A percentile compares a stretch with the other conserved stretches of the same genome.
Evolutionary conservation across 768 basidiomycete genomes (phyloP).

Genomic region (Pulveroboletus sp.): DNA sequence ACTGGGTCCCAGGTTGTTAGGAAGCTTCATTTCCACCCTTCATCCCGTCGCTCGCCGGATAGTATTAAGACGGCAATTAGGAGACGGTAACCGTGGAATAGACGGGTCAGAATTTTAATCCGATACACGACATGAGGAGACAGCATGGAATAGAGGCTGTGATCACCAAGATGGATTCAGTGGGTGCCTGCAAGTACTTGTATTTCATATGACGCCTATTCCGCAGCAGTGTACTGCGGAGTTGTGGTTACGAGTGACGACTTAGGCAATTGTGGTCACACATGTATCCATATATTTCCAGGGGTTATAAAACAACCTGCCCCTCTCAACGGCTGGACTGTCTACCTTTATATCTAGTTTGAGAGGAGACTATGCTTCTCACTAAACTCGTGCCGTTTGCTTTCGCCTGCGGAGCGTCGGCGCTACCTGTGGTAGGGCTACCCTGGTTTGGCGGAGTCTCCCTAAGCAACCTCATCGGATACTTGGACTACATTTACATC

Average conservation of each 20-base stretch:
- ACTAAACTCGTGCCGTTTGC: slow-evolving; percentile 6
- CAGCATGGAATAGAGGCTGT: neutral
- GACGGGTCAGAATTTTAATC: neutral
- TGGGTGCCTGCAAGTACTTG: no score
- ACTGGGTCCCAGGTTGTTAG: neutral
- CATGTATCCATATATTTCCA: neutral
- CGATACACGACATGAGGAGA: neutral
- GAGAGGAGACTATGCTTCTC: slow-evolving; percentile 16
- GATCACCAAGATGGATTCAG: no score
- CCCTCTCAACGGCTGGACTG: neutral
- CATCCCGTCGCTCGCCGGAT: neutral
- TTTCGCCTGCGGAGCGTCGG: slow-evolving; percentile 11
- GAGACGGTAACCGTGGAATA: no score
- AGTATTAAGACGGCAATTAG: neutral
- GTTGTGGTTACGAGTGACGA: no score
- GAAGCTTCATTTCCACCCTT: neutral
- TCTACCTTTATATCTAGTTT: neutral
- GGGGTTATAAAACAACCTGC: neutral
- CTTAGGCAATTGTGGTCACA: neutral
- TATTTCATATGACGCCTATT: neutral
- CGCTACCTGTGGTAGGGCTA: slow-evolving; percentile 16
- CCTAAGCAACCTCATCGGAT: slow-evolving; percentile 8
- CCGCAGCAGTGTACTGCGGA: slow-evolving; percentile 10
- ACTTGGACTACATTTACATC: slow-evolving; percentile 6
- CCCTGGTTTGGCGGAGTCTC: slow-evolving; percentile 25